Evolutionary conservation across 1,284 basidiomycete species (phyloP), one percentile per base, ranked within the genome.

Genomic region (Pyrrhoderma noxium): DNA sequence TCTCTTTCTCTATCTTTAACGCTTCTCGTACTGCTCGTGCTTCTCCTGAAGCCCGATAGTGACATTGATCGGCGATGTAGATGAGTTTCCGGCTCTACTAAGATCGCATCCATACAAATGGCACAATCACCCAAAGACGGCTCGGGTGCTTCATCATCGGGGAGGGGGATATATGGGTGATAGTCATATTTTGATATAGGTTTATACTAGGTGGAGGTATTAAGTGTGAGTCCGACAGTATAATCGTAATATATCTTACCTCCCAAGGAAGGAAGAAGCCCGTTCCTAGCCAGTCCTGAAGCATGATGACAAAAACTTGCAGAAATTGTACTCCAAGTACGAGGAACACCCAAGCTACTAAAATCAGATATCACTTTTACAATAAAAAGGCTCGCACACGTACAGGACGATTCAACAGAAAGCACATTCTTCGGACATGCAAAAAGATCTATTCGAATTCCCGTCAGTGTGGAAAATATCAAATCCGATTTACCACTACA

Each of bases 71-170:
- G 57, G 43, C 67, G 66, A 51, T 61, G 71, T 53, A 49, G 46
- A 53, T 56, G 52, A 64, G 63, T 5, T 64, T 65, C 38, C 72
- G 47, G 11, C 58, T 65, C 46, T n/a, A 80, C 67, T 38, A 78
- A 62, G 55, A 93, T 93, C 7, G 81, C 76, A 55, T 94, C 91
- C 88, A 93, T 92, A 64, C 91, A 94, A 55, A 94, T 93, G 2
- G 87, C 80, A 60, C 91, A 94, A 60, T 93, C 89, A 3, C 85
- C 89, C 14, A 92, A 70, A 8, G 81, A 77, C 56, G 80, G 76
- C 39, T 82, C 80, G 7, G 82, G 80, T 4, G 83, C 75, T 65
- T 92, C 89, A 0, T 82, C 65, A 60, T 92, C 87, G 1, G 82
- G 72, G 1, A 76, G 61, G 1, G 85, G 83, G 38, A 93, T 67